phyloP scores from a whole-genome alignment of 2,329 filamentous ascomycete species.

The Fusarium mexicanum region DNA sequence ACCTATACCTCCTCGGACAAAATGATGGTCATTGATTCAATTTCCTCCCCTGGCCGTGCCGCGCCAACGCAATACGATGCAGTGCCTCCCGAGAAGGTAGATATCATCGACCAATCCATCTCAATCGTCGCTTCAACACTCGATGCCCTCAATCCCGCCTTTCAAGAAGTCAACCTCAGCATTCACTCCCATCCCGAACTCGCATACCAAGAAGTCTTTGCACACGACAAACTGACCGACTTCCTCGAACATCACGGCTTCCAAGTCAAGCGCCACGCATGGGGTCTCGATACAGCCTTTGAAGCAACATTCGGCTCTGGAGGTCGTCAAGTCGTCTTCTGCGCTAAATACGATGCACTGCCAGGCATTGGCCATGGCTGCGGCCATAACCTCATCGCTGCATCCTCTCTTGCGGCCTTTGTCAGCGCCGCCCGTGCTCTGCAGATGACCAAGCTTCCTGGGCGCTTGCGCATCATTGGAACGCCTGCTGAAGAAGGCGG shows the following conservation, averaged over 20 bases:
- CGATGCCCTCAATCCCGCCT: background rate
- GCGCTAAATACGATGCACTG: background rate
- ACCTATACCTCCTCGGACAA: background rate
- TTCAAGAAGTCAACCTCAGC: background rate
- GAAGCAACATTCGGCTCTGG: background rate
- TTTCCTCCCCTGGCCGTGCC: accelerated
- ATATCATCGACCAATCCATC: background rate
- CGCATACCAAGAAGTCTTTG: background rate
- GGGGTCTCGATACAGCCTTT: background rate
- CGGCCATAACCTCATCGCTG: background rate
- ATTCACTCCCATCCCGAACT: background rate
- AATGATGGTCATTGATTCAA: background rate
- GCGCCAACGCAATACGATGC: background rate
- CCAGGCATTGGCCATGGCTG: background rate
- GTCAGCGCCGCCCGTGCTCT: background rate
- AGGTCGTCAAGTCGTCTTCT: background rate
- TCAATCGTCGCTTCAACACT: background rate
- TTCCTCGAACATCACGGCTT: background rate
- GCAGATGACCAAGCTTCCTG: background rate
- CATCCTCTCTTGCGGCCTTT: background rate
- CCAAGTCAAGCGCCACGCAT: background rate
- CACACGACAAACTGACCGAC: background rate
- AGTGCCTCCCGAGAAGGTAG: background rate
- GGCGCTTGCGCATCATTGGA: background rate
- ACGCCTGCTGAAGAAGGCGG: background rate